Evolutionary conservation across 169 alveolate genomes (phyloP).

Genomic region (Eimeria necatrix): DNA sequence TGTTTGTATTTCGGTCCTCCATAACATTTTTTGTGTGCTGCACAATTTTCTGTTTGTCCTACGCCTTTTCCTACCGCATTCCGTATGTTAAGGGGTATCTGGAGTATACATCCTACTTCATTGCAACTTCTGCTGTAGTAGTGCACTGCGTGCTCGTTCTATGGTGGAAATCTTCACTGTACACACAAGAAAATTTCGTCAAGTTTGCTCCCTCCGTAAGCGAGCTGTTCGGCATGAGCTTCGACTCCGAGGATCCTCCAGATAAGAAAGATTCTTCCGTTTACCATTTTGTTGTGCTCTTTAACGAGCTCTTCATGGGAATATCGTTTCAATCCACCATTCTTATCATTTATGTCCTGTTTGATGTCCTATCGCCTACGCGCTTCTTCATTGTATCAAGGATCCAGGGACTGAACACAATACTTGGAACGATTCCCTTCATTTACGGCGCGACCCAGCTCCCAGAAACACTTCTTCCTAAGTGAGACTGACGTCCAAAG

Average conservation of each 20-base stretch:
- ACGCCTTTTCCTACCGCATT: background rate
- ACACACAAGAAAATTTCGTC: background rate
- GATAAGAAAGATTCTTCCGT: background rate
- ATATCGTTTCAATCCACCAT: background rate
- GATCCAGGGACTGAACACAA: background rate
- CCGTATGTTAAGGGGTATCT: background rate
- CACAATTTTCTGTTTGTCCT: background rate
- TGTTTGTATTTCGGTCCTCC: background rate
- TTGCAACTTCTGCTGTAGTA: background rate
- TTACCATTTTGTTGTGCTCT: conserved; percentile 7
- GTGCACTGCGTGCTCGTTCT: background rate
- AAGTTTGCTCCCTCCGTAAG: background rate
- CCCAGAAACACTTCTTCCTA: background rate
- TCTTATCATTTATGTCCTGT: background rate
- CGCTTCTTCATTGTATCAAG: background rate
- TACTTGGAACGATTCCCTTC: background rate
- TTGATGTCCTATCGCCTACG: background rate
- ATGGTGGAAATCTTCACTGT: conserved; percentile 29
- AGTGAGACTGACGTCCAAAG: background rate
- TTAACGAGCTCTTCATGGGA: conserved; percentile 13
- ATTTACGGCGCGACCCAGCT: background rate
- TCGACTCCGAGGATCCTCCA: background rate
- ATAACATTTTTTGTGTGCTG: background rate
- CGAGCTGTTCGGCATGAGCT: background rate
- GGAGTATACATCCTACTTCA: conserved; percentile 20